Evolutionary conservation across 371 early-diverging fungal genomes (phyloP).

Genomic region (Enterospora canceri): DNA sequence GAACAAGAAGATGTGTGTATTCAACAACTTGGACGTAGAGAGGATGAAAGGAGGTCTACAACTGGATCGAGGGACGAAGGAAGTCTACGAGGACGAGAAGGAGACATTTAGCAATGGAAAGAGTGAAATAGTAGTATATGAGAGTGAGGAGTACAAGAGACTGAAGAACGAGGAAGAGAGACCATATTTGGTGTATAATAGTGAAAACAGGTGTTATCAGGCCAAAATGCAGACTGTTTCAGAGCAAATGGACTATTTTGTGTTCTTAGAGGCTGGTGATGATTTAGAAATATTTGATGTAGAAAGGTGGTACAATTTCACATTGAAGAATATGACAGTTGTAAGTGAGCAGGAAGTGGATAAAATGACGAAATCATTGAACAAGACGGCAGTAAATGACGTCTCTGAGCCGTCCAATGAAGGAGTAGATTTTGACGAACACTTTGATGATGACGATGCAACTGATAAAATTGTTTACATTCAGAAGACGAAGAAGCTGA

Average conservation of each 20-base stretch:
- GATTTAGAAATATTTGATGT: constrained; percentile 42
- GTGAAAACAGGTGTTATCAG: constrained; percentile 34
- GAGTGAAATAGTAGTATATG: constrained; percentile 53
- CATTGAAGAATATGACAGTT: constrained; percentile 41
- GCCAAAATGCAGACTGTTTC: constrained; percentile 42
- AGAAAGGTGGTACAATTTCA: constrained; percentile 53
- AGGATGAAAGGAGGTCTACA: constrained; percentile 17
- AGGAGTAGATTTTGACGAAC: constrained; percentile 55
- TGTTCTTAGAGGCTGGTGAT: constrained; percentile 41
- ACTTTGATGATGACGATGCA: constrained; percentile 57
- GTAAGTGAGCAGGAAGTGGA: constrained; percentile 29
- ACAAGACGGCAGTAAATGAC: constrained; percentile 3
- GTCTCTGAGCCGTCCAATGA: constrained; percentile 31
- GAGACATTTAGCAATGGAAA: constrained; percentile 42
- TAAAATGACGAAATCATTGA: constrained; percentile 2
- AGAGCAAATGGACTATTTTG: constrained; percentile 44
- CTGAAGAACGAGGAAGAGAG: constrained; percentile 46
- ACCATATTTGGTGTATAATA: constrained; percentile 44
- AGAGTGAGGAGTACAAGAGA: constrained; percentile 41
- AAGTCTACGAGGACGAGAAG: constrained; percentile 10
- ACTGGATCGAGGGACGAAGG: background rate
- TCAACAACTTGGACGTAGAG: constrained; percentile 19
- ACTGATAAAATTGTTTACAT: constrained; percentile 36
- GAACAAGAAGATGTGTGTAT: constrained; percentile 10
- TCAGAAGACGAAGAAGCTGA: constrained; percentile 38